phyloP scores from a whole-genome alignment of 345 rosid species.

The Raphanus raphanistrum region DNA sequence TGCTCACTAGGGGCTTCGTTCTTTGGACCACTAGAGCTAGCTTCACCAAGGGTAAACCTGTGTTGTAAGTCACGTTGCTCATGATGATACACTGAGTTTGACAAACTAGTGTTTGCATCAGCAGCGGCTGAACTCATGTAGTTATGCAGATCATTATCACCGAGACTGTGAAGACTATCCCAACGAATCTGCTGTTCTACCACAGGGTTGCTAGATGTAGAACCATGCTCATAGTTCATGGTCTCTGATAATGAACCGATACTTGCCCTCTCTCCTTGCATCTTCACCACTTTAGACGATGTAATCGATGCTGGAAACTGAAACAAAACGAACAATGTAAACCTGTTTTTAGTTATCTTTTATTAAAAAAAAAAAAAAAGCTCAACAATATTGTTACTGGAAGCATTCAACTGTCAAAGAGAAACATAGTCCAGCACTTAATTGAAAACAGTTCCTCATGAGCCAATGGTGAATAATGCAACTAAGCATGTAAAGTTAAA shows the following conservation, averaged over 20 bases:
- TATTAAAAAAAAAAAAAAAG: not conserved
- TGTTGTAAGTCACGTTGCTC: conserved; percentile 51
- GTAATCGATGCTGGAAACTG: conserved; percentile 17
- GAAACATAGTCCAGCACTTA: not conserved
- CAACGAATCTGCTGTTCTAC: conserved; percentile 66
- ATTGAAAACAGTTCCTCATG: not conserved
- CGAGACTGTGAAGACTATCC: conserved; percentile 30
- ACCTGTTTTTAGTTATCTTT: conserved; percentile 5
- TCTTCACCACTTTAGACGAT: conserved; percentile 39
- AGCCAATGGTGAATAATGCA: not conserved
- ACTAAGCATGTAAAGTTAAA: not conserved
- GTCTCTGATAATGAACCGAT: conserved; percentile 73
- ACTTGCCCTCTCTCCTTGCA: conserved; percentile 86
- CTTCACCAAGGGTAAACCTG: conserved; percentile 47
- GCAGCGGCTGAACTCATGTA: conserved; percentile 51
- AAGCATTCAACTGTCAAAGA: not conserved
- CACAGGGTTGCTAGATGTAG: conserved; percentile 60
- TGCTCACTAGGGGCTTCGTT: conserved; percentile 46
- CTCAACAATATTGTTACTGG: not conserved
- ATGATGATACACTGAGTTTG: conserved; percentile 52
- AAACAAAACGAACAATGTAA: not conserved
- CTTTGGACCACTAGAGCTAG: conserved; percentile 46
- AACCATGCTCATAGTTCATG: conserved; percentile 75
- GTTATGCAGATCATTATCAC: conserved; percentile 41
- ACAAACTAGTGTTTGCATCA: conserved; percentile 37